These are phyloP conservation scores for Chaetomiaceae sp. DNA, from an alignment of 2,329 filamentous ascomycete species.

Conservation along the genomic window DNA sequence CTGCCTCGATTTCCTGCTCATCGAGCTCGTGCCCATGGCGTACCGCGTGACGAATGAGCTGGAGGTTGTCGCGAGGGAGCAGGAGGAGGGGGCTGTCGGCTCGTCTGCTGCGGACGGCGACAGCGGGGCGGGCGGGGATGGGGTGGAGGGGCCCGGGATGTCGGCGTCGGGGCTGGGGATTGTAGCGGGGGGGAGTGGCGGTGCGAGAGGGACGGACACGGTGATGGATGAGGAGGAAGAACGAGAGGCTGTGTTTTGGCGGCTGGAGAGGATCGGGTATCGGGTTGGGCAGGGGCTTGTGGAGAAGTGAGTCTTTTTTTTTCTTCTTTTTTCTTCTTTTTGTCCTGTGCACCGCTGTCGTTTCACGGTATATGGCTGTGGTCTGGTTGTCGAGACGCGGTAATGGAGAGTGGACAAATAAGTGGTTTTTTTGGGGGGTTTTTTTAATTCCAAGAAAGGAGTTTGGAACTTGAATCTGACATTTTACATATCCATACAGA, in stretches of 20 bases:
- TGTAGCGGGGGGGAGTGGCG: background rate
- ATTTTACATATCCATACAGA: slow-evolving; percentile 39
- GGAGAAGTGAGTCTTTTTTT: slow-evolving; percentile 61
- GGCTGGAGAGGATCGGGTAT: slow-evolving; percentile 82
- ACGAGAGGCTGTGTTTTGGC: slow-evolving; percentile 77
- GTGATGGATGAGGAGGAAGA: slow-evolving; percentile 71
- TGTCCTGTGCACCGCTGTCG: too few species aligned
- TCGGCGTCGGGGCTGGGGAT: background rate
- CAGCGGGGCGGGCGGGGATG: background rate
- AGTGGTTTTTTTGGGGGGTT: too few species aligned
- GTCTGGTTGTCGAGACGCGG: too few species aligned
- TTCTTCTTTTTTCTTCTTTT: background rate
- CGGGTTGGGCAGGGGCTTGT: slow-evolving; percentile 88
- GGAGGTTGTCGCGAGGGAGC: slow-evolving; percentile 44
- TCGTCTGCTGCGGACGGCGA: too few species aligned
- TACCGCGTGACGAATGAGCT: slow-evolving; percentile 78
- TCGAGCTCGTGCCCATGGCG: slow-evolving; percentile 92
- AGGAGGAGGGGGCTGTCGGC: slow-evolving; percentile 17
- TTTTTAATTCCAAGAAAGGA: too few species aligned
- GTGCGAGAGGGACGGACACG: slow-evolving; percentile 15
- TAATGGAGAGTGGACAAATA: too few species aligned
- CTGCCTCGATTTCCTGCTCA: slow-evolving; percentile 89
- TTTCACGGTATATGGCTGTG: too few species aligned
- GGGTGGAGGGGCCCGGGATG: background rate
- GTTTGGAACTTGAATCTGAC: background rate